A percentile compares a stretch with the other conserved stretches of the same genome.
phyloP scores from a whole-genome alignment of 2,329 filamentous ascomycete genomes.

The Celoporthe dispersa region DNA sequence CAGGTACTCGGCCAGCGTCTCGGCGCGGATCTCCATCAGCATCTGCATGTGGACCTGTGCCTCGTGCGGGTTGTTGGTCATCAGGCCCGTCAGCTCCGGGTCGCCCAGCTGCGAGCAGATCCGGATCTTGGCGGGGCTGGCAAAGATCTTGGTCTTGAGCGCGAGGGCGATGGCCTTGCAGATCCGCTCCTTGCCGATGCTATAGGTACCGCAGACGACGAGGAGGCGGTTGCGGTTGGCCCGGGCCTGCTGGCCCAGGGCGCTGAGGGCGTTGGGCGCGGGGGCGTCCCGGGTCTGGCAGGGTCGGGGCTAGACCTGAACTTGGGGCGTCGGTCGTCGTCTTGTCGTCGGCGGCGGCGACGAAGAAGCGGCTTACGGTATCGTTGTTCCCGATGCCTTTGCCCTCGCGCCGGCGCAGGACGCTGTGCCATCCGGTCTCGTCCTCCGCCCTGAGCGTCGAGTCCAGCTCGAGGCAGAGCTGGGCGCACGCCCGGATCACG shows the following conservation, averaged over 20 bases:
- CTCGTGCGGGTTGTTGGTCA: conserved; percentile 79
- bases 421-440: conserved; percentile 52
- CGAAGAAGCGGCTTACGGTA: conserved; percentile 59
- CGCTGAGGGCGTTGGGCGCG: conserved; percentile 34
- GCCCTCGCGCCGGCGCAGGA: conserved; percentile 41
- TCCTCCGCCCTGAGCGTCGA: conserved; percentile 41
- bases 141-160: conserved; percentile 86
- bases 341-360: conserved; percentile 35
- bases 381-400: conserved; percentile 43
- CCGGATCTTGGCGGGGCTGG: conserved; percentile 78
- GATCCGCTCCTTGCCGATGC: conserved; percentile 96
- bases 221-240: conserved; percentile 68
- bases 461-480: conserved; percentile 70
- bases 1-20: conserved; percentile 90
- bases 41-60: conserved; percentile 99
- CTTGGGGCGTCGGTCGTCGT: conserved; percentile 31
- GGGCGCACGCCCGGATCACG: conserved; percentile 85
- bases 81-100: conserved; percentile 73
- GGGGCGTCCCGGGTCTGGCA: not conserved
- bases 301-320: conserved; percentile 31
- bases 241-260: conserved; percentile 30
- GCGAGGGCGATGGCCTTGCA: conserved; percentile 91
- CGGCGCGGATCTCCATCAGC: conserved; percentile 88
- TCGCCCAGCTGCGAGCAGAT: conserved; percentile 88
- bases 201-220: conserved; percentile 94